Conservation (phyloP, 176 grass and related monocot species). For the Thalia dealbata region DNA sequence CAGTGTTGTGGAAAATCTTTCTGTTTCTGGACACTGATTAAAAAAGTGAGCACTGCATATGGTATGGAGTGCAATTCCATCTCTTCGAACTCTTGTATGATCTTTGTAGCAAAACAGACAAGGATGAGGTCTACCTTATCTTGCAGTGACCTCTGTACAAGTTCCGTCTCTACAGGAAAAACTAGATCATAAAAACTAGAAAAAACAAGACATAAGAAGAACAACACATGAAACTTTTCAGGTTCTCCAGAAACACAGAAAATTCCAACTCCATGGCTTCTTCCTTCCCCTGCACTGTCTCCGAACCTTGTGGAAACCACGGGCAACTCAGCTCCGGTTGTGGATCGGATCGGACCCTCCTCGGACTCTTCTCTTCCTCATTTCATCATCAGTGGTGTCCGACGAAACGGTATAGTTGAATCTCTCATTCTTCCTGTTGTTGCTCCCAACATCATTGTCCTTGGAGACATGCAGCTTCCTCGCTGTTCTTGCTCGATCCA, state of each 20-base stretch:
- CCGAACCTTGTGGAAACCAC: not conserved
- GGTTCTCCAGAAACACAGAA: not conserved
- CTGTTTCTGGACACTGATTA: not conserved
- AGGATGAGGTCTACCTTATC: not conserved
- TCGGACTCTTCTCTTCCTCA: constrained; percentile 8
- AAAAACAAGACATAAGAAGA: not conserved
- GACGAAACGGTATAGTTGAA: not conserved
- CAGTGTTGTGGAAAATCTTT: not conserved
- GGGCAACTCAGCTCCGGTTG: constrained; percentile 4
- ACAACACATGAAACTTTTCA: not conserved
- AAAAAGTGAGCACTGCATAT: not conserved
- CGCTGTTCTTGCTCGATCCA: not conserved
- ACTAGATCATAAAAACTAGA: not conserved
- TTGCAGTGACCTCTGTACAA: not conserved
- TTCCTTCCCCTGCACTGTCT: not conserved
- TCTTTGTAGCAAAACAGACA: not conserved
- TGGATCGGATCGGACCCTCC: constrained; percentile 11
- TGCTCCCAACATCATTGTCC: not conserved
- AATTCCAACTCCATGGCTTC: not conserved
- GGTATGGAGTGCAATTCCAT: not conserved
- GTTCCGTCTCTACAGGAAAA: not conserved
- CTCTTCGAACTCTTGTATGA: not conserved
- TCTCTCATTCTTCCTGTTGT: not conserved
- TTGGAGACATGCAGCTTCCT: not conserved
- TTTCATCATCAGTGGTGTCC: not conserved